A percentile compares a stretch with the other conserved stretches of the same genome.
Conservation (phyloP, 148 eudicot species). For the Camellia sinensis region DNA sequence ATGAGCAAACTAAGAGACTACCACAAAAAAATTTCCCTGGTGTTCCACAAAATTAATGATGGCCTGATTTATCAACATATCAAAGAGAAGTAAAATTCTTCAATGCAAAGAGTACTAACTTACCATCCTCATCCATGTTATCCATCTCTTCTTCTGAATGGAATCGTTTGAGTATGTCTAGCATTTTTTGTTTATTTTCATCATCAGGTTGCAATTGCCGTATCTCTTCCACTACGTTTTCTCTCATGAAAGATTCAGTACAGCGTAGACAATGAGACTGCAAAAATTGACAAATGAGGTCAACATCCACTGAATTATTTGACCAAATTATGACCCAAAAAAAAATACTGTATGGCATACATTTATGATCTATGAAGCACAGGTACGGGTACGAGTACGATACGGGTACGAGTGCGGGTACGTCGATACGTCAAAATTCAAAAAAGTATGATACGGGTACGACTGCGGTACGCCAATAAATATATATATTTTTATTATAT, state of each 20-base stretch:
- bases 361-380: too few relatives aligned
- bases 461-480: too few relatives aligned
- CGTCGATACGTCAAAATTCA: too few relatives aligned
- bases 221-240: constrained; percentile 79
- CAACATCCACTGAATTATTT: background rate
- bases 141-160: constrained; percentile 73
- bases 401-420: too few relatives aligned
- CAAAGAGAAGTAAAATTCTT: background rate
- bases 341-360: too few relatives aligned
- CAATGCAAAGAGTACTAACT: constrained; percentile 2
- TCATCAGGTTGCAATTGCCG: constrained; percentile 57
- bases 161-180: constrained; percentile 48
- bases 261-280: constrained; percentile 90
- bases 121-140: constrained; percentile 72
- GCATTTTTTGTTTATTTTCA: constrained; percentile 57
- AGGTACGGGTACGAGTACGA: too few relatives aligned
- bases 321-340: constrained; percentile 21
- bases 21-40: background rate
- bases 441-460: too few relatives aligned
- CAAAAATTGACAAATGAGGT: background rate
- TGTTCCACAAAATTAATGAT: too few relatives aligned
- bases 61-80: background rate
- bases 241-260: constrained; percentile 91
- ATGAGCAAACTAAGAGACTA: background rate
- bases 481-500: too few relatives aligned